Base-by-base conservation (phyloP, 148 eudicot genomes). In the Rhododendron henanense region DNA sequence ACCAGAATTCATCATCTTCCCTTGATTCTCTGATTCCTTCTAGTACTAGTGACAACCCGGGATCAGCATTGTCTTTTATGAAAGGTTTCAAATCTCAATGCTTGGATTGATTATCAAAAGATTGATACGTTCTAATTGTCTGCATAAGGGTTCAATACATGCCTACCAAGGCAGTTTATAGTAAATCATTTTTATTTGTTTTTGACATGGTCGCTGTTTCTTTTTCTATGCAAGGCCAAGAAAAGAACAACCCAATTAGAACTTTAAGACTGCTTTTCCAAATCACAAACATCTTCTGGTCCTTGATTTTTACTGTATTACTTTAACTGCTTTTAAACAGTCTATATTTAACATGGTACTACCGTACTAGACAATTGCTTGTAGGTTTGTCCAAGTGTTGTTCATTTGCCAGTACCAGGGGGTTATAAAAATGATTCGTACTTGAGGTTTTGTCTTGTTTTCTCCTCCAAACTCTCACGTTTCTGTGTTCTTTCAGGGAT, bases 1-100 rank as follows among this genome's bases (percentile, higher is more conserved):
- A 89, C 77, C 98, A 94, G 87, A 90, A 89, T 87, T 96, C 98
- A 33, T 93, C 96, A 84, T 89, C 92, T 82, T 91, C 98, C 73
- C 91, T 94, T 79, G 95, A 96, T 74, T 89, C 95, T 37, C 92
- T 96, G 73, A 84, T 94, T 81, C 87, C 94, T 85, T 91, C 91
- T 51, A 90, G 88, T 86, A 87, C 91, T 51, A 94, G 95, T 81
- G 90, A 91, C 84, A 96, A 96, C 88, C 96, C 96, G 81, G 89
- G 96, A 84, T 91, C 93, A 61, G 92, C 99, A 45, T 87, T 96
- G 83, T 94, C 99, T 73, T 94, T 95, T 83, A 90, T 96, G 92
- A 96, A 95, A 92, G 99, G 99, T 96, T 73, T 80, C 89, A 78
- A 33, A 18, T 55, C 4, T 53, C 16, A 69, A 81, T 44, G 16